Percentiles rank a stretch among this genome's conserved stretches.
phyloP scores from a whole-genome alignment of 495 filamentous ascomycete species.

The Talaromyces adpressus region DNA sequence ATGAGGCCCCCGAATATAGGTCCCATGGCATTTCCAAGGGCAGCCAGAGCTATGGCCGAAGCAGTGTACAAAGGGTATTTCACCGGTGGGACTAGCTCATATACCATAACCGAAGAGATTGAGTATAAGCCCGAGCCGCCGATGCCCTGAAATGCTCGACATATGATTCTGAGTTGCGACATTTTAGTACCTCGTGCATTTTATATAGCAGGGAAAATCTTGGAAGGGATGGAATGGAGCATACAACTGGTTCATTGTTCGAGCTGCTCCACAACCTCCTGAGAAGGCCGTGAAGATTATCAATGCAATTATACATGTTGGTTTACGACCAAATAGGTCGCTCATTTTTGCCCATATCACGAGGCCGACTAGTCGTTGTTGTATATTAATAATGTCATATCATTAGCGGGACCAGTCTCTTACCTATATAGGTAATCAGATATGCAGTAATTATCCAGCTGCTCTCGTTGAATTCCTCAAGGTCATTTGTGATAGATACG shows the following conservation, averaged over 20 bases:
- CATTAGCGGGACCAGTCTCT: conserved; percentile 12
- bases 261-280: conserved; percentile 42
- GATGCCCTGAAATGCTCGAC: conserved; percentile 47
- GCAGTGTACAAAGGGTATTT: conserved; percentile 11
- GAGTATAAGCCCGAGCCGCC: conserved; percentile 45
- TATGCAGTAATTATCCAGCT: conserved; percentile 50
- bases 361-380: conserved; percentile 36
- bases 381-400: background rate
- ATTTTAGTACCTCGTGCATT: background rate
- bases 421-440: conserved; percentile 46
- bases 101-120: conserved; percentile 45
- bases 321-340: conserved; percentile 47
- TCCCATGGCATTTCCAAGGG: conserved; percentile 25
- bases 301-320: conserved; percentile 39
- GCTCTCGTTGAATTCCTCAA: conserved; percentile 37
- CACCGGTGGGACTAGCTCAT: conserved; percentile 37
- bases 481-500: conserved; percentile 45
- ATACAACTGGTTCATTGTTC: conserved; percentile 44
- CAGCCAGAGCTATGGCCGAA: conserved; percentile 10
- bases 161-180: conserved; percentile 30
- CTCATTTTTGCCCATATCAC: conserved; percentile 49
- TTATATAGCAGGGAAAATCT: conserved; percentile 12
- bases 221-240: conserved; percentile 9
- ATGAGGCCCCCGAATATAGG: conserved; percentile 38
- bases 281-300: conserved; percentile 48